Base-by-base conservation (phyloP, 2,329 filamentous ascomycete genomes). In the Phaeosphaeria sp. region DNA sequence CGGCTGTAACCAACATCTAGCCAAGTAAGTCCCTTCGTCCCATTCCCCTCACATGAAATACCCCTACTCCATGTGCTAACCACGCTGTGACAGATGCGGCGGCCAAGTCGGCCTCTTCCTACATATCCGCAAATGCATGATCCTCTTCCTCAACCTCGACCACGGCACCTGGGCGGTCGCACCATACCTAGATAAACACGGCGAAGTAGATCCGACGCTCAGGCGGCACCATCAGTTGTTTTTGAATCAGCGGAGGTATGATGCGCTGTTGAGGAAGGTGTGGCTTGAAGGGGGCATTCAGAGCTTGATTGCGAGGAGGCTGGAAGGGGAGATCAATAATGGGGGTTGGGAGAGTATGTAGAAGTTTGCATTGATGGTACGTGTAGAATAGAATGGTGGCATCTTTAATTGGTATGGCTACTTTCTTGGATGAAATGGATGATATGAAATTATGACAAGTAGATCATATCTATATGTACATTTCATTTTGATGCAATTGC, bases 241-340 rank as follows among this genome's bases (percentile, higher is more conserved):
- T 76, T 81, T 99, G 56, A 97, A 96, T 74, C 94, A 97, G 80
- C 94, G 91, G 78, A 84, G 95, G 65, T 99, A 98, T 77, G 95
- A 99, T 77, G 88, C 89, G 36, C 84, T 97, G 77, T 84, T 97
- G 56, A 85, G 95, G 50, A 91, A 89, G 66, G 88, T 93, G 44
- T 97, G 96, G 89, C 82, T 98, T 58, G 87, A 88, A 50, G 93
- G 97, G 69, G 89, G 90, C 4, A 87, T 99, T 25, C 93, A 93
- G 36, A 96, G 91, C 65, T 88, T 92, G 47, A 97, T 99, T 73
- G 91, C 90, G 64, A 85, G 95, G 65, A 94, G 92, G 78, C 79
- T 99, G 65, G 95, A 99, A 81, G 90, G 92, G 15, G 95, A 99
- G 76, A 92, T 97, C 46, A 99, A 99, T 74, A 97, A 92, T 69